These are phyloP conservation scores for Malassezia dermatis DNA, from an alignment of 1,284 basidiomycete genomes.

Conservation along the genomic window DNA sequence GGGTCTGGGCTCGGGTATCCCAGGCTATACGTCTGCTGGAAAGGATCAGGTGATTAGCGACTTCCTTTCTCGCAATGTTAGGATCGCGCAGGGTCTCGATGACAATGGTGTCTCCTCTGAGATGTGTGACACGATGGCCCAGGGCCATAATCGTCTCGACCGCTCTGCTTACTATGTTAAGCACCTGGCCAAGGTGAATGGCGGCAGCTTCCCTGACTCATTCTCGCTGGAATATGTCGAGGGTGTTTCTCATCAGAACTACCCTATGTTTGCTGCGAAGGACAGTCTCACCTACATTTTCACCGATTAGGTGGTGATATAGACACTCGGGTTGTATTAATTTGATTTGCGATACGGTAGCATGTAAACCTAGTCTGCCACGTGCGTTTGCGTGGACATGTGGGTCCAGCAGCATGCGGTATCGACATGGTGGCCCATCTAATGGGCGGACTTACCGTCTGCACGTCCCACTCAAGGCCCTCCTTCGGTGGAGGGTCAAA, in stretches of 20 bases:
- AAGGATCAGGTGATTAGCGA: conserved; percentile 16
- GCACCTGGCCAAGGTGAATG: conserved; percentile 10
- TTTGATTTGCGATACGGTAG: too few relatives aligned
- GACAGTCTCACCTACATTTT: conserved; percentile 27
- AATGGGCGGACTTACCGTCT: too few relatives aligned
- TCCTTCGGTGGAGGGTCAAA: too few relatives aligned
- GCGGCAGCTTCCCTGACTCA: conserved; percentile 29
- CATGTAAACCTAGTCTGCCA: too few relatives aligned
- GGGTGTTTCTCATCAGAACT: conserved; percentile 38
- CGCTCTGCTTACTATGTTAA: conserved; percentile 31
- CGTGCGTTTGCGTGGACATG: too few relatives aligned
- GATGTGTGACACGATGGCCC: conserved; percentile 26
- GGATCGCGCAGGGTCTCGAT: conserved; percentile 28
- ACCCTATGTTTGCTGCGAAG: conserved; percentile 33
- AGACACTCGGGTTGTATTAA: too few relatives aligned
- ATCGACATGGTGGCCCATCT: too few relatives aligned
- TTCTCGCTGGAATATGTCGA: conserved; percentile 31
- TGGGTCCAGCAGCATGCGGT: too few relatives aligned
- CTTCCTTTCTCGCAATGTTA: conserved; percentile 26
- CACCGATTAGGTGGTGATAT: background rate
- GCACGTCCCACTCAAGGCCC: too few relatives aligned
- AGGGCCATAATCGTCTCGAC: conserved; percentile 40
- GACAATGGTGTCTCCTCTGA: conserved; percentile 32
- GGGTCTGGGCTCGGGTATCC: conserved; percentile 17
- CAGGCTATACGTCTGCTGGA: background rate